Conservation (phyloP, 75 land plant genomes). For the Gnetum montanum region DNA sequence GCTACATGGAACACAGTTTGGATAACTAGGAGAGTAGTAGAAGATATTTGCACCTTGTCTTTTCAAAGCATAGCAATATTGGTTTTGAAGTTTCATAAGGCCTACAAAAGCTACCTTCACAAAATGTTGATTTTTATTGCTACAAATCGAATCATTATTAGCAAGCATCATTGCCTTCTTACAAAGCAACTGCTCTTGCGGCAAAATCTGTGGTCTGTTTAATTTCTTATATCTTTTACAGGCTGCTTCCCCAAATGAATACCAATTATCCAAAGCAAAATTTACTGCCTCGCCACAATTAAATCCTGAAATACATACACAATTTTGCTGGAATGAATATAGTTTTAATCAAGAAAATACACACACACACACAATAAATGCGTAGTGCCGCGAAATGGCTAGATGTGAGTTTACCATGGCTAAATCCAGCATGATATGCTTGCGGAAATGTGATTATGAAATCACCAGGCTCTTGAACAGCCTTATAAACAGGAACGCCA, state of each 20-base stretch:
- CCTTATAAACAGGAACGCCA: constrained; percentile 76
- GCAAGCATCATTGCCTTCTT: constrained; percentile 64
- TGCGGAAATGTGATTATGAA: constrained; percentile 84
- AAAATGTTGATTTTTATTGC: constrained; percentile 16
- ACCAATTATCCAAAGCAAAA: constrained; percentile 92
- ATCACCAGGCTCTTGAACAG: constrained; percentile 89
- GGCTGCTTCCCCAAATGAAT: constrained; percentile 76
- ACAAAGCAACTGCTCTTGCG: constrained; percentile 87
- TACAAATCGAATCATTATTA: constrained; percentile 6
- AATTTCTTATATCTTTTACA: constrained; percentile 70
- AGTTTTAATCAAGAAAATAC: no score
- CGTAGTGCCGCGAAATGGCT: no score
- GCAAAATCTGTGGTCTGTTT: constrained; percentile 67
- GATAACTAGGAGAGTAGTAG: constrained; percentile 8
- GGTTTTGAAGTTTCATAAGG: constrained; percentile 61
- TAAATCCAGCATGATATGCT: constrained; percentile 92
- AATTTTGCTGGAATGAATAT: background rate
- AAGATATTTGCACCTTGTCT: constrained; percentile 29
- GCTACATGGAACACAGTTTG: constrained; percentile 49
- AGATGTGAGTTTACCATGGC: constrained; percentile 92
- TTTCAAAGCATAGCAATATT: constrained; percentile 47
- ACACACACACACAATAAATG: background rate
- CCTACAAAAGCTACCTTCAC: constrained; percentile 60
- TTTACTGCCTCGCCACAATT: constrained; percentile 98
- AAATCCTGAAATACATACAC: constrained; percentile 41